Percentiles rank a stretch among this genome's conserved stretches.
Conservation (phyloP, 2,329 filamentous ascomycete species). For the Venturia pyrina region DNA sequence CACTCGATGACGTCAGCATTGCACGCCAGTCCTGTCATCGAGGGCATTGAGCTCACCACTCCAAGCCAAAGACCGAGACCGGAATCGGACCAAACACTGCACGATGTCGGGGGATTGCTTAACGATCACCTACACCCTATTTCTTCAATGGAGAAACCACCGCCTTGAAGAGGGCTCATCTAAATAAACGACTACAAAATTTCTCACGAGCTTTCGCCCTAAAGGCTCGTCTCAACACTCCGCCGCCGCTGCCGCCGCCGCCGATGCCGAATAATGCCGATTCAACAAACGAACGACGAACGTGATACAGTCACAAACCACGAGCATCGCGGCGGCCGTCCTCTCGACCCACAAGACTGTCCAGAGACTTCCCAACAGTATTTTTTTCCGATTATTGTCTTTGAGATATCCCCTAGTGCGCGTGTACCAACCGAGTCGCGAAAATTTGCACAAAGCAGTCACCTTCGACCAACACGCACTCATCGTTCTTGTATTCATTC, state of each 20-base stretch:
- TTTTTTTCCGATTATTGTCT: background rate
- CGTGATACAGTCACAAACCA: background rate
- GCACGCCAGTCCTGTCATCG: background rate
- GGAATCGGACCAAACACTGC: constrained; percentile 5
- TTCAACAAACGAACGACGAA: background rate
- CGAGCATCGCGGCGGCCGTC: background rate
- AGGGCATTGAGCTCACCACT: background rate
- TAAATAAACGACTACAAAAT: background rate
- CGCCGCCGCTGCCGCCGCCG: background rate
- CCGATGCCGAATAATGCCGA: background rate
- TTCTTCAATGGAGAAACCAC: background rate
- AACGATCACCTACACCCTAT: background rate
- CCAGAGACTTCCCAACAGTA: background rate
- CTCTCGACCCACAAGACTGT: background rate
- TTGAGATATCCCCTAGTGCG: constrained; percentile 4
- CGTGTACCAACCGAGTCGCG: background rate
- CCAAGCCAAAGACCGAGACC: background rate
- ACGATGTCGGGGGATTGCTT: constrained; percentile 12
- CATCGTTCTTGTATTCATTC: background rate
- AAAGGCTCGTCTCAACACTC: background rate
- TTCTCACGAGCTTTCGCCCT: background rate
- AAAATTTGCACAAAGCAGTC: background rate
- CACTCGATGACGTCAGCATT: background rate
- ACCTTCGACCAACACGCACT: background rate
- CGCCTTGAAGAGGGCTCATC: background rate